Percentiles rank a stretch among this genome's conserved stretches.
phyloP scores from a whole-genome alignment of 139 green algal species.

The Chlamydomonas incerta region DNA sequence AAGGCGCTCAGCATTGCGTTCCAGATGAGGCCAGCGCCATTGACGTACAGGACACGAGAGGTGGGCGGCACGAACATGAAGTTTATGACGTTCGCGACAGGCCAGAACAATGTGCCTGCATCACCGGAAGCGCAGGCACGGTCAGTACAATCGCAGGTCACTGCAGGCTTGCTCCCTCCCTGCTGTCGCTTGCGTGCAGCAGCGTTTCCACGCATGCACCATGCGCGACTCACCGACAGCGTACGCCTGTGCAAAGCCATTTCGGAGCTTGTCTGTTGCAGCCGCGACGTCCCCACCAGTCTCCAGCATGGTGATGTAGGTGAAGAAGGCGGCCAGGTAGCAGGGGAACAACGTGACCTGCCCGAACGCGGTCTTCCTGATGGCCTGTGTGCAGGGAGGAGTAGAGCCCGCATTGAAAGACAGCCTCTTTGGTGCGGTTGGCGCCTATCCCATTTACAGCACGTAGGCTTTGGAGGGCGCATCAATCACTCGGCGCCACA shows the following conservation, averaged over 20 bases:
- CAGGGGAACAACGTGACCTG: conserved; percentile 47
- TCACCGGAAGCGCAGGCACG: no score
- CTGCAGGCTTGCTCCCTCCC: neutral
- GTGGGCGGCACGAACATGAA: conserved; percentile 63
- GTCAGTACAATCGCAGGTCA: no score
- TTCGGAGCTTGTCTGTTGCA: no score
- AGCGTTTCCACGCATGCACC: no score
- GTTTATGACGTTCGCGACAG: conserved; percentile 70
- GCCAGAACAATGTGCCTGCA: conserved; percentile 69
- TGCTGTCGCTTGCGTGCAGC: no score
- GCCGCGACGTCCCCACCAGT: neutral
- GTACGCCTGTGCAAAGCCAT: no score
- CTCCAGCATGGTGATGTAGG: conserved; percentile 67
- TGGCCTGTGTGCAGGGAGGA: neutral
- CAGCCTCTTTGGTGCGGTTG: no score
- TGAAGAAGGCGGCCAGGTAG: conserved; percentile 62
- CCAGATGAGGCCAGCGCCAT: conserved; percentile 64
- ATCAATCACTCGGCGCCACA: no score
- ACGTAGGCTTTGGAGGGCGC: no score
- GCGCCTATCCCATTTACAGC: no score
- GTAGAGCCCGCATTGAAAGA: neutral
- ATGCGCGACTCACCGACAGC: neutral
- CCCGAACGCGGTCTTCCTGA: conserved; percentile 59
- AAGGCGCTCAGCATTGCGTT: conserved; percentile 63
- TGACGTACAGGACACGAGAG: conserved; percentile 52